These are phyloP conservation scores for Thecaphora frezii DNA, from an alignment of 1,284 basidiomycete genomes.

Conservation along the genomic window DNA sequence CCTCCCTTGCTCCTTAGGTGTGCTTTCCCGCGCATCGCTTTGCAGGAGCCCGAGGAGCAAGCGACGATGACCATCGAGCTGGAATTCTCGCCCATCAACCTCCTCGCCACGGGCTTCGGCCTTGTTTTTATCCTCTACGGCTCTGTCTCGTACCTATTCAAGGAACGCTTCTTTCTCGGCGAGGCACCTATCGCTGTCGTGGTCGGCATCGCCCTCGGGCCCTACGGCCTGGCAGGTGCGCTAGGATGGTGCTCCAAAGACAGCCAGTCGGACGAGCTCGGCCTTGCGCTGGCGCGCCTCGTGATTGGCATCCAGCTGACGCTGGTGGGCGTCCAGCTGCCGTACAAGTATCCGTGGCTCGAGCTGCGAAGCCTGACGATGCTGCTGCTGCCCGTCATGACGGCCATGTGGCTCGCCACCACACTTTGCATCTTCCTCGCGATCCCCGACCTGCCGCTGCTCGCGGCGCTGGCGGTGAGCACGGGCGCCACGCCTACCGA, in stretches of 20 bases:
- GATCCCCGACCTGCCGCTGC: conserved; percentile 35
- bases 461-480: conserved; percentile 39
- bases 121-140: conserved; percentile 41
- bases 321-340: conserved; percentile 46
- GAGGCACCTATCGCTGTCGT: conserved; percentile 49
- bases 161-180: conserved; percentile 44
- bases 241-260: conserved; percentile 30
- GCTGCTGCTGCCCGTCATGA: conserved; percentile 45
- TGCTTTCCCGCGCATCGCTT: no score
- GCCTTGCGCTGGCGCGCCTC: conserved; percentile 35
- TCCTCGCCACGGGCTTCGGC: conserved; percentile 32
- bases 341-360: conserved; percentile 40
- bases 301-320: conserved; percentile 49
- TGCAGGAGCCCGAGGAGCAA: not conserved
- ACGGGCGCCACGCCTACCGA: conserved; percentile 46
- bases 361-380: conserved; percentile 32
- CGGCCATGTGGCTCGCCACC: conserved; percentile 44
- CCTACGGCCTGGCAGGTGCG: conserved; percentile 37
- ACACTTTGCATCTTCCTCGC: conserved; percentile 34
- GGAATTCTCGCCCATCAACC: conserved; percentile 31
- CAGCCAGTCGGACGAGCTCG: conserved; percentile 27
- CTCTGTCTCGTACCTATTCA: conserved; percentile 43
- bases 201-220: conserved; percentile 39
- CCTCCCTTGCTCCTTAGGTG: no score
- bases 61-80: conserved; percentile 16